These are phyloP conservation scores for Cercophora samala DNA, from an alignment of 495 filamentous ascomycete genomes.

Conservation along the genomic window DNA sequence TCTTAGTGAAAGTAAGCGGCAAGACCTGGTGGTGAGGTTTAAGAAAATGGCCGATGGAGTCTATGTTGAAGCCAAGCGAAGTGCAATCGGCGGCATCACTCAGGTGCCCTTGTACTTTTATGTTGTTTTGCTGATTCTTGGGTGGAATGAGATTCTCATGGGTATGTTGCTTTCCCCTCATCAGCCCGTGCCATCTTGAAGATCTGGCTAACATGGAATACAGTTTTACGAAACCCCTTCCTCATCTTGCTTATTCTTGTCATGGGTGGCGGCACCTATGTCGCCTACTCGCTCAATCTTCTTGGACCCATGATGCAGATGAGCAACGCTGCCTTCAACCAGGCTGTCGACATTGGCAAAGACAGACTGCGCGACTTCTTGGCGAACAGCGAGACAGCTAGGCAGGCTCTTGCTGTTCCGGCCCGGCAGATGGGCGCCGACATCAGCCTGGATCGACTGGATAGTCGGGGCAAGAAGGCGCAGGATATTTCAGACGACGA, in stretches of 20 bases:
- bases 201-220: constrained; percentile 38
- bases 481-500: constrained; percentile 46
- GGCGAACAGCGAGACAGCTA: constrained; percentile 71
- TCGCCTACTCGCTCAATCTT: constrained; percentile 89
- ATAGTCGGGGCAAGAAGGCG: constrained; percentile 58
- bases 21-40: constrained; percentile 89
- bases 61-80: constrained; percentile 94
- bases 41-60: constrained; percentile 97
- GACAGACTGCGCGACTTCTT: constrained; percentile 83
- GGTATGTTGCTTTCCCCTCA: constrained; percentile 54
- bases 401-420: constrained; percentile 75
- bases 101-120: constrained; percentile 96
- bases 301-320: constrained; percentile 95
- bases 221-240: constrained; percentile 87
- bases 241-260: constrained; percentile 88
- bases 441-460: constrained; percentile 57
- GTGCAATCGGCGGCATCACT: constrained; percentile 90
- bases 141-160: constrained; percentile 95
- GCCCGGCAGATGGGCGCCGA: constrained; percentile 40
- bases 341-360: constrained; percentile 86
- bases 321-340: constrained; percentile 79
- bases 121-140: constrained; percentile 77
- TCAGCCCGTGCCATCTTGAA: constrained; percentile 2
- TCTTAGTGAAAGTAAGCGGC: constrained; percentile 77
- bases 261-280: constrained; percentile 68